These are phyloP conservation scores for Blastobotrys apis DNA, from an alignment of 1,139 yeast species.

Conservation along the genomic window DNA sequence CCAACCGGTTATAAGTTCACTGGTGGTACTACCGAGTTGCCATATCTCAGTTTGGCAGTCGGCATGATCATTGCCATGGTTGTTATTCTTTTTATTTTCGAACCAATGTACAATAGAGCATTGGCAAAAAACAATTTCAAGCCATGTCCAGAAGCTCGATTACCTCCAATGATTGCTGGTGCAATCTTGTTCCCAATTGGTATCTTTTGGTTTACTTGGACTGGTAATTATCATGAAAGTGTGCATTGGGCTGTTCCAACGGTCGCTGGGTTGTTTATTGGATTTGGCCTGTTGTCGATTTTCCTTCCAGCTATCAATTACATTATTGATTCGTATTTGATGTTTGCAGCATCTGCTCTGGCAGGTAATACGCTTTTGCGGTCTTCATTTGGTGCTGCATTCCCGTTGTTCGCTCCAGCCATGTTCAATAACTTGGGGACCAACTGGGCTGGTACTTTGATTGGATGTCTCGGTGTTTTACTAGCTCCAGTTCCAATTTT, in stretches of 20 bases:
- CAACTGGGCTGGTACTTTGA: slow-evolving; percentile 72
- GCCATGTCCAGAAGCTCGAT: slow-evolving; percentile 73
- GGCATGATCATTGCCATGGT: slow-evolving; percentile 7
- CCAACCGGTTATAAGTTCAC: slow-evolving; percentile 52
- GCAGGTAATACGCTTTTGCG: slow-evolving; percentile 72
- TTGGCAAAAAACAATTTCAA: slow-evolving; percentile 49
- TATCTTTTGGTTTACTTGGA: slow-evolving; percentile 81
- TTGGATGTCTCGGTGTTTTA: slow-evolving; percentile 59
- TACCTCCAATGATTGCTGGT: slow-evolving; percentile 71
- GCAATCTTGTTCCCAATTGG: slow-evolving; percentile 69
- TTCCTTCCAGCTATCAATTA: slow-evolving; percentile 53
- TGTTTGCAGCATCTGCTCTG: slow-evolving; percentile 78
- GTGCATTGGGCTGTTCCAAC: slow-evolving; percentile 88
- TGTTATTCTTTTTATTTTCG: slow-evolving; percentile 18
- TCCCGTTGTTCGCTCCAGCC: slow-evolving; percentile 39
- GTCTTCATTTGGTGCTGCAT: slow-evolving; percentile 38
- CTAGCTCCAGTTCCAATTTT: slow-evolving; percentile 66
- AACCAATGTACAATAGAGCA: slow-evolving; percentile 37
- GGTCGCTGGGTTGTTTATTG: slow-evolving; percentile 72
- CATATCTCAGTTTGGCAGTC: slow-evolving; percentile 44
- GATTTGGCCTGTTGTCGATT: slow-evolving; percentile 51
- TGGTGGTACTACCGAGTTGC: slow-evolving; percentile 49
- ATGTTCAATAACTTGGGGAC: slow-evolving; percentile 69
- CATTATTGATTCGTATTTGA: slow-evolving; percentile 64
- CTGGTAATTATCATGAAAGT: slow-evolving; percentile 62